Evolutionary conservation across 768 basidiomycete species (phyloP).

Genomic region (Lactarius akahatsu): DNA sequence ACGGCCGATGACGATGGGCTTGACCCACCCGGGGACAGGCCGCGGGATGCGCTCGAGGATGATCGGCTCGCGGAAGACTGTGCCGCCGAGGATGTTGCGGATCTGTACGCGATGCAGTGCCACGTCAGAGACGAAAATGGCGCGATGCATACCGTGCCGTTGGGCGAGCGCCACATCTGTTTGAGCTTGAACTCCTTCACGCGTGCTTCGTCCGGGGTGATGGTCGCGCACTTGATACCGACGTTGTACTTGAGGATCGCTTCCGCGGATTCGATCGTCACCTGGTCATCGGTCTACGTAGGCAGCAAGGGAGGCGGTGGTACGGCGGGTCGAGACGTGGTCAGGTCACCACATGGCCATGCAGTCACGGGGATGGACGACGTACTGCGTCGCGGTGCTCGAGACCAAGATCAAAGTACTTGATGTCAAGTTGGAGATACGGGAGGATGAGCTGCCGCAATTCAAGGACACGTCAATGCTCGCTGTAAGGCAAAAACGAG

Average conservation of each 20-base stretch:
- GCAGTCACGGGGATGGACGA: neutral
- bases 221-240: constrained; percentile 98
- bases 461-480: neutral
- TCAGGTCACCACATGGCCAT: neutral
- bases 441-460: constrained; percentile 84
- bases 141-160: constrained; percentile 71
- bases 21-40: constrained; percentile 94
- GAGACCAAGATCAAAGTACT: constrained; percentile 97
- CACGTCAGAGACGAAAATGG: constrained; percentile 17
- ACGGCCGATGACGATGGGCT: constrained; percentile 94
- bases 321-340: neutral
- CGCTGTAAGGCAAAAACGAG: neutral
- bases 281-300: constrained; percentile 82
- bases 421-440: constrained; percentile 93
- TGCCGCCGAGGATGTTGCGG: constrained; percentile 96
- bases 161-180: constrained; percentile 98
- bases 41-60: constrained; percentile 87
- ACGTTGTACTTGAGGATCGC: constrained; percentile 94
- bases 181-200: constrained; percentile 97
- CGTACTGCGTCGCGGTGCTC: constrained; percentile 85
- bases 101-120: constrained; percentile 48
- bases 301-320: neutral
- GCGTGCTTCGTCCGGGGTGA: constrained; percentile 96
- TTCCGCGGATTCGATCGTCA: constrained; percentile 91
- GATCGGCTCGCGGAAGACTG: constrained; percentile 98